A percentile compares a stretch with the other conserved stretches of the same genome.
Conservation (phyloP, 1,284 basidiomycete genomes). For the Trichosporon sp. region DNA sequence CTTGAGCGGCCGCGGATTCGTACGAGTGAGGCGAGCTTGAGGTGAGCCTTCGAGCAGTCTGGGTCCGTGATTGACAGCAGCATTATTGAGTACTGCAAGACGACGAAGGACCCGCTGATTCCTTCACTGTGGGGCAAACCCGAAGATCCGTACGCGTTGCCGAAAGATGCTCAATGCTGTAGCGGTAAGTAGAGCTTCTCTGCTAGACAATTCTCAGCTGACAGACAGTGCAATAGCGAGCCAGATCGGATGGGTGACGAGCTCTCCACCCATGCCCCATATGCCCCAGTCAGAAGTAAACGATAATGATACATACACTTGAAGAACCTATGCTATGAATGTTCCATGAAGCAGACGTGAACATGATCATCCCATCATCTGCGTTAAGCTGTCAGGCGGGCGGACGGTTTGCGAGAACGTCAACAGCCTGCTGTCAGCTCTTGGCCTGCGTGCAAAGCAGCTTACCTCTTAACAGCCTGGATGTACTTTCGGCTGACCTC, state of each 20-base stretch:
- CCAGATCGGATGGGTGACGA: too few species aligned
- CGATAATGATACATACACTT: conserved; percentile 9
- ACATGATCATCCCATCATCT: conserved; percentile 72
- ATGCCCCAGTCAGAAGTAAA: too few species aligned
- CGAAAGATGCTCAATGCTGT: conserved; percentile 51
- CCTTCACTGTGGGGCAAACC: conserved; percentile 90
- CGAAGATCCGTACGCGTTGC: conserved; percentile 82
- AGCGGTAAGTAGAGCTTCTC: conserved; percentile 2
- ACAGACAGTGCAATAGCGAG: neutral
- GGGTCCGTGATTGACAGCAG: conserved; percentile 48
- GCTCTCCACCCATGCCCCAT: too few species aligned
- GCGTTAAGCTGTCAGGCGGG: conserved; percentile 81
- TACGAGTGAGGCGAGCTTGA: conserved; percentile 84
- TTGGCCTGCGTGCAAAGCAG: neutral
- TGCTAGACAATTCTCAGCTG: neutral
- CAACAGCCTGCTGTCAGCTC: conserved; percentile 58
- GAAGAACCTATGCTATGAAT: neutral
- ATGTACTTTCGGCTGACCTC: conserved; percentile 99
- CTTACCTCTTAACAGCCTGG: conserved; percentile 87
- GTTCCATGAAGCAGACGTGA: too few species aligned
- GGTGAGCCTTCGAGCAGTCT: conserved; percentile 53
- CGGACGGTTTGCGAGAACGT: conserved; percentile 94
- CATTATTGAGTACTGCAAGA: conserved; percentile 84
- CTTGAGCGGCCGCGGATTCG: conserved; percentile 76
- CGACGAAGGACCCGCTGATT: conserved; percentile 78